Conservation (phyloP, 2,329 filamentous ascomycete genomes). For the Phoma sp. region DNA sequence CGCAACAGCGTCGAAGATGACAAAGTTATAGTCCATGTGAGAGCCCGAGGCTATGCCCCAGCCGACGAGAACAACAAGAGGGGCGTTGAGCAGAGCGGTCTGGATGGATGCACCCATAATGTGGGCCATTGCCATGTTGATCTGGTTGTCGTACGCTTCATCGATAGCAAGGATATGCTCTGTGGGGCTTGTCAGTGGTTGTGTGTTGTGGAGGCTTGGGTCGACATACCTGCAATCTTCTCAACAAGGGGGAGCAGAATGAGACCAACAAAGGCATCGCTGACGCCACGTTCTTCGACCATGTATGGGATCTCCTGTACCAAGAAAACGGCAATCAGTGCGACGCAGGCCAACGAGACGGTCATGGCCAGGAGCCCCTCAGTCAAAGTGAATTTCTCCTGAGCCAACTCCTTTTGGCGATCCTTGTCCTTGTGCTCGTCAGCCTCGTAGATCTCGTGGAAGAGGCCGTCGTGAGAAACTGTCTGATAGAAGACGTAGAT, state of each 20-base stretch:
- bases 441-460: slow-evolving; percentile 72
- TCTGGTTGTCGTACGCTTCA: slow-evolving; percentile 82
- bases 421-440: slow-evolving; percentile 74
- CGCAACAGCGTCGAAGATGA: slow-evolving; percentile 83
- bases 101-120: slow-evolving; percentile 87
- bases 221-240: slow-evolving; percentile 67
- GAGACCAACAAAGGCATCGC: slow-evolving; percentile 66
- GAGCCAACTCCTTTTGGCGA: slow-evolving; percentile 62
- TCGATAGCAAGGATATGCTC: slow-evolving; percentile 85
- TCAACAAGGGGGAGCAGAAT: slow-evolving; percentile 84
- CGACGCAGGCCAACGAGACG: slow-evolving; percentile 71
- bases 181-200: slow-evolving; percentile 15
- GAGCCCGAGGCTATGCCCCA: slow-evolving; percentile 70
- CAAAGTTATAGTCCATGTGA: slow-evolving; percentile 80
- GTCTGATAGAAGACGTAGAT: slow-evolving; percentile 72
- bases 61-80: slow-evolving; percentile 80
- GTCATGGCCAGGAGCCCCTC: slow-evolving; percentile 72
- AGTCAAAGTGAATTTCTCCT: slow-evolving; percentile 74
- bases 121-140: slow-evolving; percentile 85
- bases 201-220: background rate
- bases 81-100: slow-evolving; percentile 86
- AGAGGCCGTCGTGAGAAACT: slow-evolving; percentile 77
- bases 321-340: slow-evolving; percentile 74
- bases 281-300: slow-evolving; percentile 57
- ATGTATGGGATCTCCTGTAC: slow-evolving; percentile 73